Conservation (phyloP, 169 alveolate species). For the Plasmodium billcollinsi region DNA sequence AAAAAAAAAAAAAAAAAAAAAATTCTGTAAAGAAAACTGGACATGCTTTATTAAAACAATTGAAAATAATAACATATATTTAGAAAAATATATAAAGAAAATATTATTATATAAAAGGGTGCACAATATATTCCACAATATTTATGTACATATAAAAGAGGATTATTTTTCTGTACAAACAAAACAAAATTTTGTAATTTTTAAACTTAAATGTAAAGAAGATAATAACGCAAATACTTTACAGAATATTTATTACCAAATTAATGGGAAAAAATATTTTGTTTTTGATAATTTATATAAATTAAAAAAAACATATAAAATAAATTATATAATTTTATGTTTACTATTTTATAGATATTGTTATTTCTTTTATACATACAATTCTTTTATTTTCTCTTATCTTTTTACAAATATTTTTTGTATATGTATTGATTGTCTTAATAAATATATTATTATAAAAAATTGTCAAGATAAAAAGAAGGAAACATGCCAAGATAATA, state of each 20-base stretch:
- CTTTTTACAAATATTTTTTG: conserved; percentile 30
- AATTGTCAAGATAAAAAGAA: neutral
- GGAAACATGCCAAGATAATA: neutral
- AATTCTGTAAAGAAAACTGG: neutral
- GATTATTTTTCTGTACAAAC: conserved; percentile 41
- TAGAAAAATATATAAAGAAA: neutral
- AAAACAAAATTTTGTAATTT: conserved; percentile 53
- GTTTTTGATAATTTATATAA: conserved; percentile 42
- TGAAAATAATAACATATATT: neutral
- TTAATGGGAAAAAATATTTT: conserved; percentile 39
- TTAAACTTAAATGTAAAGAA: conserved; percentile 20
- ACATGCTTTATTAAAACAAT: too few species aligned
- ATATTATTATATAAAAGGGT: neutral
- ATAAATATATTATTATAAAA: conserved; percentile 25
- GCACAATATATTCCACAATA: neutral
- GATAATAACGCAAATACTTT: neutral
- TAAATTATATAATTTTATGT: conserved; percentile 47
- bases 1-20: neutral
- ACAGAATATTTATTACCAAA: conserved; percentile 28
- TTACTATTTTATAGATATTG: conserved; percentile 65
- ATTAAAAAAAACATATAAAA: conserved; percentile 60
- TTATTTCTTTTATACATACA: conserved; percentile 51
- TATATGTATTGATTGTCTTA: conserved; percentile 26
- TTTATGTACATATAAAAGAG: conserved; percentile 1
- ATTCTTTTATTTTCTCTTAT: conserved; percentile 35